These are phyloP conservation scores for Komagataella ulmi DNA, from an alignment of 805 yeast species.

Conservation along the genomic window DNA sequence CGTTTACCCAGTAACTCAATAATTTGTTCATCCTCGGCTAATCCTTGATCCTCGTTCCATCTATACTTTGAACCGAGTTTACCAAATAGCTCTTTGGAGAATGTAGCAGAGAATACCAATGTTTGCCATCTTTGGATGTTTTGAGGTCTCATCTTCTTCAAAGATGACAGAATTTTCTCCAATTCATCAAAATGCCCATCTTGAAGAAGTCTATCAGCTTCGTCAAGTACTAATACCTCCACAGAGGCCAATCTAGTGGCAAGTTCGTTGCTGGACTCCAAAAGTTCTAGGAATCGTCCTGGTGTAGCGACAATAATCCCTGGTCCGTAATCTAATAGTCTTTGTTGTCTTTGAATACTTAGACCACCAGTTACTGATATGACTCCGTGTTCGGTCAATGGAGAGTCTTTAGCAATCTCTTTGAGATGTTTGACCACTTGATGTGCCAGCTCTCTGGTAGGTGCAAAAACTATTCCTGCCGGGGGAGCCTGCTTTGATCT, in stretches of 20 bases:
- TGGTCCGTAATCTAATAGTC: constrained; percentile 24
- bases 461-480: constrained; percentile 74
- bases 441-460: constrained; percentile 92
- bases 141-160: constrained; percentile 36
- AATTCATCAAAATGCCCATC: constrained; percentile 95
- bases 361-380: constrained; percentile 88
- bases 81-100: constrained; percentile 68
- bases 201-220: constrained; percentile 89
- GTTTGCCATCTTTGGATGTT: constrained; percentile 51
- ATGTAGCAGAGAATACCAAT: constrained; percentile 90
- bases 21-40: constrained; percentile 42
- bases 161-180: constrained; percentile 60
- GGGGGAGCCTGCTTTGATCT: constrained; percentile 25
- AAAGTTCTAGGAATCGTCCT: constrained; percentile 62
- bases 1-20: constrained; percentile 53
- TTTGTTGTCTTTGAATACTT: constrained; percentile 83
- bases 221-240: constrained; percentile 65
- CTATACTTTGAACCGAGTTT: constrained; percentile 38
- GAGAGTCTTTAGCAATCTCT: constrained; percentile 36
- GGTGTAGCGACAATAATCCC: constrained; percentile 80
- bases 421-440: constrained; percentile 80
- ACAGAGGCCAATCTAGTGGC: constrained; percentile 27
- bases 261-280: constrained; percentile 33
- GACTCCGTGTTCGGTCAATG: constrained; percentile 40
- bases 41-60: constrained; percentile 13